Evolutionary conservation across 2,329 filamentous ascomycete species (phyloP), one percentile per base, ranked within the genome.

Genomic region (Beauveria rudraprayagi): DNA sequence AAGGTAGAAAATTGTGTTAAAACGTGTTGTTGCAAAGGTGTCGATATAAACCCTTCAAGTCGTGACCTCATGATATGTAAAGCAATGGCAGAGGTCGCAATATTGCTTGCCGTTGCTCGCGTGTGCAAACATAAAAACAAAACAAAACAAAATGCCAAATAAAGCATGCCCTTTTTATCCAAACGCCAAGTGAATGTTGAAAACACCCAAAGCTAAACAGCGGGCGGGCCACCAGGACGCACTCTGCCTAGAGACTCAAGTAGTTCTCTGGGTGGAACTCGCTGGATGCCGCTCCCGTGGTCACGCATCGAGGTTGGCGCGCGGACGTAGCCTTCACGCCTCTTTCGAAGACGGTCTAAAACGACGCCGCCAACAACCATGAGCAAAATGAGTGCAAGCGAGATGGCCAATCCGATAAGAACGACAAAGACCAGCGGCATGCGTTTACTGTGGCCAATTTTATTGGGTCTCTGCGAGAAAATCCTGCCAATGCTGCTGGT

Each of bases 391-490:
- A 93, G 77, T 30, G 80, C 89, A 1, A 95, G 83, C 1, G 91
- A 83, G 63, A 94, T 90, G 61, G 85, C 91, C 41, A 95, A 83
- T 22, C 85, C 86, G 65, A 95, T 93, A 14, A 95, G 83, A 44
- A 95, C 88, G 60, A 95, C 82, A 64, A 91, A 89, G 52, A 89
- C 91, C 50, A 90, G 77, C 11, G 88, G 85, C 67, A 94, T 79
- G 66, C 85, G 80, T 55, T 78, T 76, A 63, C 75, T 81, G 30
- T 17, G 16, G 19, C 19, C 17, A 8, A 96, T 94, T 70, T 90
- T 90, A 70, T 89, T 86, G 64, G 87, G 78, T 54, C 90, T 88
- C 75, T 95, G 86, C 11, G 92, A 89, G 72, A 99, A 96, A 64
- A 97, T 81, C 66, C 84, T 85, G 40, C 89, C 86, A 68, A 99